phyloP scores from a whole-genome alignment of 371 early-diverging fungal genomes.

The Mucor indicus region DNA sequence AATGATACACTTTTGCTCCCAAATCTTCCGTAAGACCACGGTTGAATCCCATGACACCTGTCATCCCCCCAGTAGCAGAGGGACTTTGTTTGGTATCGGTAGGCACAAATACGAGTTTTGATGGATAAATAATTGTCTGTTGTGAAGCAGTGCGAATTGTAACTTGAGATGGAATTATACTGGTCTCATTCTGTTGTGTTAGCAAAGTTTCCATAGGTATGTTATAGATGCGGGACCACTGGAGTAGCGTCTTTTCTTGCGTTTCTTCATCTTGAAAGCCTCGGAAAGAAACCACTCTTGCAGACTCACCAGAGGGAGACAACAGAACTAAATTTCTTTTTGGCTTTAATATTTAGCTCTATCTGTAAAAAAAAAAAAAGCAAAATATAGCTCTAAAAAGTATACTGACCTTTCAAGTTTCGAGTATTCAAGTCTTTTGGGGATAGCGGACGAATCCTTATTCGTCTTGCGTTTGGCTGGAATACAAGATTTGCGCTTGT shows the following conservation, averaged over 20 bases:
- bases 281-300: slow-evolving; percentile 13
- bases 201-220: slow-evolving; percentile 15
- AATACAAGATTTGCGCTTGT: slow-evolving; percentile 32
- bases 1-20: slow-evolving; percentile 30
- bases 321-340: slow-evolving; percentile 20
- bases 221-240: slow-evolving; percentile 31
- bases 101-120: slow-evolving; percentile 30
- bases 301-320: slow-evolving; percentile 30
- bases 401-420: slow-evolving; percentile 19
- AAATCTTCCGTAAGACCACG: slow-evolving; percentile 34
- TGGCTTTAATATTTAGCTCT: slow-evolving; percentile 1
- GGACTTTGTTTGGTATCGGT: slow-evolving; percentile 25
- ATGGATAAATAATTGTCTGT: slow-evolving; percentile 28
- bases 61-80: slow-evolving; percentile 21
- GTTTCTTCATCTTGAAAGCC: slow-evolving; percentile 3
- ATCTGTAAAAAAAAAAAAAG: background rate
- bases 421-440: slow-evolving; percentile 11
- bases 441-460: slow-evolving; percentile 22
- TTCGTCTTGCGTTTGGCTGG: slow-evolving; percentile 29
- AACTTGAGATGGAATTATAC: slow-evolving; percentile 13
- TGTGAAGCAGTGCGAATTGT: slow-evolving; percentile 19
- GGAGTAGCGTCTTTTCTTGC: slow-evolving; percentile 12
- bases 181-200: background rate
- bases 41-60: slow-evolving; percentile 25
- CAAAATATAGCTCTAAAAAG: background rate